Base-by-base conservation (phyloP, 2,329 filamentous ascomycete species). In the Pezicula rhizophila region DNA sequence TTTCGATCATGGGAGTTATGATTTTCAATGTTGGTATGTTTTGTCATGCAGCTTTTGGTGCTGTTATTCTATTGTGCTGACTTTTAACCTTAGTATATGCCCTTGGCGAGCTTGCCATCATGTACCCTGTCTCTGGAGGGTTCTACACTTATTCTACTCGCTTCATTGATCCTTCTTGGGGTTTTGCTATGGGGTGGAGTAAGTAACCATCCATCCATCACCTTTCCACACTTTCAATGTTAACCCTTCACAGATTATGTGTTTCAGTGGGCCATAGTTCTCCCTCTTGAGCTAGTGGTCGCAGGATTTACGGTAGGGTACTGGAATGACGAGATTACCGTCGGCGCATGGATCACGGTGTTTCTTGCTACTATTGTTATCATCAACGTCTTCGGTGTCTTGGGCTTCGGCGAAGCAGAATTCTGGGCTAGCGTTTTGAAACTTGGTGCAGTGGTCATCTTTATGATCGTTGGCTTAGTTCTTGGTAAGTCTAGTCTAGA, bases 111-210 rank as follows among this genome's bases (percentile, higher is more conserved):
- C 79, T 97, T 66, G 89, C 91, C 20, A 90, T 96, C 20, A 71
- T 89, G n/a, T 96, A 91, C 60, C 91, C 91, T 2, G 85, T 96
- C 20, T 86, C 90, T 17, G 92, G 91, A 48, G 93, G 89, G 10
- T 96, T 96, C 64, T 88, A 89, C 1, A 84, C 89, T 6, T 96
- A 91, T 70, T 92, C 90, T n/a, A 95, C 89, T 20, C 82, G 92
- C 8, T 96, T 96, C 60, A 68, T 96, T 10, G 90, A 96, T 62
- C 91, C 91, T 1, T 90, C 91, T 1, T 96, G 89, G 89, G 90
- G 89, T 0, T 95, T 95, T 61, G 88, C 89, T 43, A 93, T 95
- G 87, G 90, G 89, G 14, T 95, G 89, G 89, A 95, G 84, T 62
- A 93, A 93, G 23, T 5, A 23, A 23, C 23, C 23, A 23, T 5